Conservation (phyloP, 176 grass and related monocot species). For the Eragrostis curvula region DNA sequence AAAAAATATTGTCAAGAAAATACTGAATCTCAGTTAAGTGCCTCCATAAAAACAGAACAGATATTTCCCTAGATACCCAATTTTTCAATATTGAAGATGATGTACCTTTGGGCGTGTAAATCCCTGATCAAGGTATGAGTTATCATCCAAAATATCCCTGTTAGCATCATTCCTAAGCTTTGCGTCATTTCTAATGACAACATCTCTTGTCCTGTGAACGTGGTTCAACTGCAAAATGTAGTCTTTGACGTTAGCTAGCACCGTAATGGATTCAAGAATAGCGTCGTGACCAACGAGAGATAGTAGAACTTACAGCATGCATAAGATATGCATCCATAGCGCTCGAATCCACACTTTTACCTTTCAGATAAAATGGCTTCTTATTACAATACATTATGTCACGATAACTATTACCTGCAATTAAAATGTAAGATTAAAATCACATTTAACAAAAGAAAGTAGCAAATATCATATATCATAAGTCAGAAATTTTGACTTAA, state of each 20-base stretch:
- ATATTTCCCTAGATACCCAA: background rate
- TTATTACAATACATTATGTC: conserved; percentile 98
- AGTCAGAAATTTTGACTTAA: conserved; percentile 18
- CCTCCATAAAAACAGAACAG: background rate
- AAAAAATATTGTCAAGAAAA: conserved; percentile 26
- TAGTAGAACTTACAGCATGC: conserved; percentile 73
- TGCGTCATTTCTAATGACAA: conserved; percentile 84
- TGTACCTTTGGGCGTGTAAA: conserved; percentile 97
- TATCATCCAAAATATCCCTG: conserved; percentile 60
- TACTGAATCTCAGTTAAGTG: background rate
- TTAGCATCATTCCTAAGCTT: conserved; percentile 70
- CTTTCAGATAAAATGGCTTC: conserved; percentile 94
- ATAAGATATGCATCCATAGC: conserved; percentile 93
- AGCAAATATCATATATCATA: conserved; percentile 22
- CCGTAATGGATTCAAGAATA: conserved; percentile 25
- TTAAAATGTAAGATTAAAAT: conserved; percentile 37
- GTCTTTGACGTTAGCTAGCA: conserved; percentile 39
- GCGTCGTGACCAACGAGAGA: conserved; percentile 36
- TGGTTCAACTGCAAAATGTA: conserved; percentile 81
- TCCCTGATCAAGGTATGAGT: conserved; percentile 84
- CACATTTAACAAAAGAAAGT: conserved; percentile 15
- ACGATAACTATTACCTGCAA: conserved; percentile 85
- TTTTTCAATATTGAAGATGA: conserved; percentile 23
- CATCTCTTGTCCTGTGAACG: conserved; percentile 80
- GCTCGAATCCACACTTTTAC: conserved; percentile 74